Evolutionary conservation across 192 early-diverging fungal genomes (phyloP), one percentile per base, ranked within the genome.

Genomic region (Gaertneriomyces semiglobifer): DNA sequence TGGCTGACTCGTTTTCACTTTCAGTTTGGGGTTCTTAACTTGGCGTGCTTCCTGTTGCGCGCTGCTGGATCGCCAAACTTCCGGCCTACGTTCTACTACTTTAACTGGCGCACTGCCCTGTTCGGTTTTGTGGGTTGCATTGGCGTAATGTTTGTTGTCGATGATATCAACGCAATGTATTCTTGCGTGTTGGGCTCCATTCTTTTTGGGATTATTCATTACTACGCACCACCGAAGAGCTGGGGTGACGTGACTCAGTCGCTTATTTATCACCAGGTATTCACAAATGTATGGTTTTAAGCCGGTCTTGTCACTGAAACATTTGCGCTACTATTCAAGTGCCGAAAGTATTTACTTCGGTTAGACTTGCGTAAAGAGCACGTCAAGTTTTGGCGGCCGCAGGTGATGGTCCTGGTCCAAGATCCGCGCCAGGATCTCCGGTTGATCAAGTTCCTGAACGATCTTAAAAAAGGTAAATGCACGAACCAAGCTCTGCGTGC

Each of bases 371-470:
- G 65, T 19, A 58, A 57, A 20, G 65, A 66, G 53, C 65, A 66
- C 48, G 65, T 66, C 38, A 66, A 66, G 54, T 66, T 66, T 41
- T 66, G 65, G 65, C 65, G 65, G 9, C 65, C 65, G 39, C 65
- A 66, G 41, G 45, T 66, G 6, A 11, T 66, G 65, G 65, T 66
- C 54, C 65, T 66, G 41, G 65, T 66, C 6, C 65, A 58, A 58
- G 65, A 66, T 40, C 65, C 65, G 3, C 65, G 65, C 9, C 53
- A 48, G 18, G 65, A 66, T 57, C 58, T 66, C 20, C 16, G 41
- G 14, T 41, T 66, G 10, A 57, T 66, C 7, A 61, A 61, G 42
- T n/a, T 58, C 25, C 25, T 33, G 25, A 33, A 33, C 25, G 25
- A 33, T 33, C 25, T 33, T 33, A 33, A 33, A 2, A 33, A 33